phyloP scores from a whole-genome alignment of 257 asterid species.

The Ehretia macrophylla region DNA sequence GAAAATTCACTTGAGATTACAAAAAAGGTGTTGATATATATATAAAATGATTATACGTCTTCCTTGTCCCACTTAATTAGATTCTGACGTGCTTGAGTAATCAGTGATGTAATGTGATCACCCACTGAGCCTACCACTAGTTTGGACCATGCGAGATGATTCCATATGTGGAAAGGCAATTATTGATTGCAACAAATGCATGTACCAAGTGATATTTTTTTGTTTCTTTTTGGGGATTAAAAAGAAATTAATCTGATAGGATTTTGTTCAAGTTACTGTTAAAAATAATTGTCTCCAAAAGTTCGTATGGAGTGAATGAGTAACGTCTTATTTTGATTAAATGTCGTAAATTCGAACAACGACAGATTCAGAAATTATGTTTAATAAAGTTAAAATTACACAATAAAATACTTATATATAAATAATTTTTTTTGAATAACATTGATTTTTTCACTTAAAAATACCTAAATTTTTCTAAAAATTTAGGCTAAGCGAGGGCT shows the following conservation, averaged over 20 bases:
- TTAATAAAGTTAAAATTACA: too few relatives aligned
- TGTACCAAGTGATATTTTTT: neutral
- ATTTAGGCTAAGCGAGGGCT: too few relatives aligned
- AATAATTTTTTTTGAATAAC: too few relatives aligned
- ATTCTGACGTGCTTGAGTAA: conserved; percentile 15
- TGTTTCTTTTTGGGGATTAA: neutral
- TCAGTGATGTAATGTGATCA: conserved; percentile 7
- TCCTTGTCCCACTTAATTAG: conserved; percentile 23
- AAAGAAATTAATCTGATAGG: neutral
- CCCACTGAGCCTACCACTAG: conserved; percentile 27
- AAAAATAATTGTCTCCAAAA: too few relatives aligned
- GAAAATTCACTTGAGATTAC: conserved; percentile 15
- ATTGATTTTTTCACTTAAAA: too few relatives aligned
- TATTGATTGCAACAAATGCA: conserved; percentile 12
- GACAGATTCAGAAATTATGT: too few relatives aligned
- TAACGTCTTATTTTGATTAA: too few relatives aligned
- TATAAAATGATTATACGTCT: conserved; percentile 9
- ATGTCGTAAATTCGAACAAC: too few relatives aligned
- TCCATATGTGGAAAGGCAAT: conserved; percentile 25
- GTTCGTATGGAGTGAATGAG: too few relatives aligned
- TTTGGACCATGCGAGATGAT: conserved; percentile 16
- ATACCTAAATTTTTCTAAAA: too few relatives aligned
- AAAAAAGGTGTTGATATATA: conserved; percentile 3
- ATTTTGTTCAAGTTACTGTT: conserved; percentile 22
- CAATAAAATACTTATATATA: too few relatives aligned